Evolutionary conservation across 2,329 filamentous ascomycete genomes (phyloP).

Genomic region (Pseudocercospora cruenta): DNA sequence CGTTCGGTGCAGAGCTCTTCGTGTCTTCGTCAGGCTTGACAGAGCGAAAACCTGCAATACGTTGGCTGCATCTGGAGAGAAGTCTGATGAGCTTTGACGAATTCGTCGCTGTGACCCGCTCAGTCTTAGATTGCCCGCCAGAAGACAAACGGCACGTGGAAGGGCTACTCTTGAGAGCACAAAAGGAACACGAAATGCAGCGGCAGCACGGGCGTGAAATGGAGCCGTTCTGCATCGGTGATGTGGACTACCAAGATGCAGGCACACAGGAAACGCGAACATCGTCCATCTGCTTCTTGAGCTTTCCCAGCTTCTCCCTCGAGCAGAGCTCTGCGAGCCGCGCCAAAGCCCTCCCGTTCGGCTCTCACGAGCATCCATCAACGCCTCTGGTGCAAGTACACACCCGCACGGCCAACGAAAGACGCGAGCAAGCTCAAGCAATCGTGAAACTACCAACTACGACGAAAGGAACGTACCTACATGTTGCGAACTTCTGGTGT

Average conservation of each 20-base stretch:
- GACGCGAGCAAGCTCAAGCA: conserved; percentile 17
- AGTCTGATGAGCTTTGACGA: conserved; percentile 21
- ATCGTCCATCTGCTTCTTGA: conserved; percentile 16
- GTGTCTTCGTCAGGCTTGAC: conserved; percentile 6
- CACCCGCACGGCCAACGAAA: conserved; percentile 14
- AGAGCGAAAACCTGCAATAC: conserved; percentile 7
- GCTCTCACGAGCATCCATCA: conserved; percentile 14
- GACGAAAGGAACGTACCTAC: conserved; percentile 13
- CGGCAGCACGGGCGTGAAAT: conserved; percentile 24
- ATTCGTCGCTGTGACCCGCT: conserved; percentile 14
- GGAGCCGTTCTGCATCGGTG: conserved; percentile 19
- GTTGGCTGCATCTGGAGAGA: conserved; percentile 21
- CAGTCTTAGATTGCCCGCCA: not conserved
- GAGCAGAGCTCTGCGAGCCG: conserved; percentile 8
- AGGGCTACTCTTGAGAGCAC: conserved; percentile 16
- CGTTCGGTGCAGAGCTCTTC: conserved; percentile 10
- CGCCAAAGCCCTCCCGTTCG: conserved; percentile 2
- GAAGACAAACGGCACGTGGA: conserved; percentile 14
- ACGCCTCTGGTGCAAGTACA: conserved; percentile 16
- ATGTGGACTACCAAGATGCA: conserved; percentile 16
- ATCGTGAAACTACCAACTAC: conserved; percentile 4
- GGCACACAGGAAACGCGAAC: conserved; percentile 8
- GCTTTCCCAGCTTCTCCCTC: conserved; percentile 17
- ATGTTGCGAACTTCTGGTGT: conserved; percentile 21
- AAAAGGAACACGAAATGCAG: conserved; percentile 22